Conservation (phyloP, 805 yeast genomes). For the Candida krabiensis region DNA sequence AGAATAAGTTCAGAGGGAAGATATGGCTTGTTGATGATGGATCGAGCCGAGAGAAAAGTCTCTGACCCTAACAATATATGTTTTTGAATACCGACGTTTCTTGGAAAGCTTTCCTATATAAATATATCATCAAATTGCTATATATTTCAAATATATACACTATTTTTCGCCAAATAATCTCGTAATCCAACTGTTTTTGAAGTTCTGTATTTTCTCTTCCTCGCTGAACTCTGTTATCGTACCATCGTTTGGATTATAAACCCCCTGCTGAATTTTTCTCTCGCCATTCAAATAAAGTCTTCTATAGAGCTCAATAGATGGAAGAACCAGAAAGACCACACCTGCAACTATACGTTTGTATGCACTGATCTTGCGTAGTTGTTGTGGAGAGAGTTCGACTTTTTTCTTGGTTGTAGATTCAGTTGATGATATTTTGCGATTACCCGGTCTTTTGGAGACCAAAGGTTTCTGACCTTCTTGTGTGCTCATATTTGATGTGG, state of each 20-base stretch:
- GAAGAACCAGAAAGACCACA: constrained; percentile 27
- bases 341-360: constrained; percentile 34
- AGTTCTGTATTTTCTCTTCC: constrained; percentile 39
- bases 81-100: too few species aligned
- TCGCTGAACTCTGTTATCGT: constrained; percentile 42
- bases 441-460: neutral
- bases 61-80: constrained; percentile 35
- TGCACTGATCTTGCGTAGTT: constrained; percentile 24
- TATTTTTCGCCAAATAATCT: constrained; percentile 43
- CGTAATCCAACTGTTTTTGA: constrained; percentile 39
- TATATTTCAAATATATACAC: constrained; percentile 14
- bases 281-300: constrained; percentile 40
- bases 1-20: constrained; percentile 6
- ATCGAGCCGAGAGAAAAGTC: constrained; percentile 7
- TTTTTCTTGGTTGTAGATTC: neutral
- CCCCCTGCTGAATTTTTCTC: constrained; percentile 46
- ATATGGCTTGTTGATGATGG: constrained; percentile 1
- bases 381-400: constrained; percentile 19
- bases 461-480: neutral
- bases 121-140: constrained; percentile 1
- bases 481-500: too few species aligned
- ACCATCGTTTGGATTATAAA: constrained; percentile 42
- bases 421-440: neutral
- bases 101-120: too few species aligned
- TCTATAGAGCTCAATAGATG: constrained; percentile 33